A percentile compares a stretch with the other conserved stretches of the same genome.
Conservation (phyloP, 129 eudicot species). For the Sambucus nigra region DNA sequence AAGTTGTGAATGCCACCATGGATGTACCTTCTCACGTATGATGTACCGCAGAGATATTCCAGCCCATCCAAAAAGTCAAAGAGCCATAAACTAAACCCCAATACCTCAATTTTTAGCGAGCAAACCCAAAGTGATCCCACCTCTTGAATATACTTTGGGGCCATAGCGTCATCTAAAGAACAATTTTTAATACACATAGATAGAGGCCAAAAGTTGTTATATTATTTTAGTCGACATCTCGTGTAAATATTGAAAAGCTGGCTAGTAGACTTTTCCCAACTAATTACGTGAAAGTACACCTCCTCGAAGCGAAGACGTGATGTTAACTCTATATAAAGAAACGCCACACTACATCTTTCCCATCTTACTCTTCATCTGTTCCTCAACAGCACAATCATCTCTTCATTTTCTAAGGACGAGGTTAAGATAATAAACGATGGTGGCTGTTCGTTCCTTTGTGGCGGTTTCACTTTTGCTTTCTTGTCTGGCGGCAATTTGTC, state of each 20-base stretch:
- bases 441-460: conserved; percentile 28
- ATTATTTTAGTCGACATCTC: too few relatives aligned
- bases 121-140: not conserved
- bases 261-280: too few relatives aligned
- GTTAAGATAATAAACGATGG: conserved; percentile 11
- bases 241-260: too few relatives aligned
- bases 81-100: not conserved
- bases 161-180: not conserved
- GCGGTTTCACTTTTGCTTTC: conserved; percentile 21
- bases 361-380: not conserved
- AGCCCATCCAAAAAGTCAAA: not conserved
- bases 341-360: not conserved
- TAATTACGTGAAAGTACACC: too few relatives aligned
- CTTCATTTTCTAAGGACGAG: conserved; percentile 2
- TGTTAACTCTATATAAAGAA: not conserved
- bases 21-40: not conserved
- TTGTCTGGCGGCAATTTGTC: conserved; percentile 21
- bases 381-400: too few relatives aligned
- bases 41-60: not conserved
- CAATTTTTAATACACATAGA: too few relatives aligned
- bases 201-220: too few relatives aligned
- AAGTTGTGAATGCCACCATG: too few relatives aligned
- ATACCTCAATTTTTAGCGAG: not conserved
- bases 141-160: not conserved
- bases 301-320: too few relatives aligned